A percentile compares a stretch with the other conserved stretches of the same genome.
Evolutionary conservation across 2,329 filamentous ascomycete species (phyloP).

Genomic region (Fusarium odoratissimum): DNA sequence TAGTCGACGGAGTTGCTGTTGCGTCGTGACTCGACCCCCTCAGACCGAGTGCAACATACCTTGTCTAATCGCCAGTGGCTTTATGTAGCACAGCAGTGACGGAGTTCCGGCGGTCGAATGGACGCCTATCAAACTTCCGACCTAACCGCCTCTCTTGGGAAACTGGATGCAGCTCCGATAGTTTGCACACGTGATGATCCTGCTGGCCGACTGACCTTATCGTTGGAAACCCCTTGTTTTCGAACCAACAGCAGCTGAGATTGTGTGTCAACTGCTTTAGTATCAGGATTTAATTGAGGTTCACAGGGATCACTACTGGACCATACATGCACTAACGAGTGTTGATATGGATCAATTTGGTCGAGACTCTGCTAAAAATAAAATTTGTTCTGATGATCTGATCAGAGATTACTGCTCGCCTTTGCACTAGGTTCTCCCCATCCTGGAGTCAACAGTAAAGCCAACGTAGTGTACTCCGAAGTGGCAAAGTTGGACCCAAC

Average conservation of each 20-base stretch:
- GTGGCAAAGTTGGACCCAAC: not conserved
- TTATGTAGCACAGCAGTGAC: not conserved
- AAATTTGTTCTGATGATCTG: not conserved
- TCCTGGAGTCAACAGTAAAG: not conserved
- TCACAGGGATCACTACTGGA: rapidly evolving
- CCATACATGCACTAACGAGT: too few species aligned
- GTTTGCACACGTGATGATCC: too few species aligned
- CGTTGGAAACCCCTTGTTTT: rapidly evolving
- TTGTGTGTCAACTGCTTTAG: rapidly evolving
- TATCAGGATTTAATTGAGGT: not conserved
- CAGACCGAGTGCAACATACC: not conserved
- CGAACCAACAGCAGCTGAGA: rapidly evolving
- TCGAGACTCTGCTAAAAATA: not conserved
- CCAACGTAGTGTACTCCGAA: not conserved
- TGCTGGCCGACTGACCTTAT: rapidly evolving
- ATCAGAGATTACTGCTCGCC: not conserved
- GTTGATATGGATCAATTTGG: not conserved
- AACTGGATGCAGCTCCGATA: too few species aligned
- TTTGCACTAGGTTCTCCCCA: not conserved
- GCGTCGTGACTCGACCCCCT: not conserved
- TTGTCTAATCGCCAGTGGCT: not conserved
- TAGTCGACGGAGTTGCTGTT: not conserved
- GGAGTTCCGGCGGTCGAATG: too few species aligned
- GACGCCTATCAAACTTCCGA: not conserved
- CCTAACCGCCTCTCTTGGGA: not conserved